Conservation (phyloP, 2,329 filamentous ascomycete genomes). For the Calonectria fujianensis region DNA sequence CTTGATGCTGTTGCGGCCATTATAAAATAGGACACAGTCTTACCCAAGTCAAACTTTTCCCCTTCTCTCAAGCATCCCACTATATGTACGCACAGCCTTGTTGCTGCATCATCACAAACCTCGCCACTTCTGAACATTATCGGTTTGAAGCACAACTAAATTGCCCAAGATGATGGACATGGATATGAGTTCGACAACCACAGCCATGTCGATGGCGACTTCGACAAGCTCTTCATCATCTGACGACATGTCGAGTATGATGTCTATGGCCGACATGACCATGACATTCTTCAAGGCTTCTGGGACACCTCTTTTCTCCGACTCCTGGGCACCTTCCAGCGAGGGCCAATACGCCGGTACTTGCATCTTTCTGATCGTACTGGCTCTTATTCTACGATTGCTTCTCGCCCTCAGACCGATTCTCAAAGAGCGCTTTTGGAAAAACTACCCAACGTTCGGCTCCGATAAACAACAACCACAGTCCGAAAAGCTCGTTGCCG, state of each 20-base stretch:
- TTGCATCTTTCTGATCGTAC: conserved; percentile 18
- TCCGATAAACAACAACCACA: neutral
- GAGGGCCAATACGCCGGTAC: conserved; percentile 15
- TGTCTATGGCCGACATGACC: conserved; percentile 14
- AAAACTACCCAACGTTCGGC: neutral
- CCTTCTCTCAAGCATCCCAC: no score
- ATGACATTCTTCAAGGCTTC: conserved; percentile 17
- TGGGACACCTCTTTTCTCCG: neutral
- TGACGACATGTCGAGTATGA: conserved; percentile 5
- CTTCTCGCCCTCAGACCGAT: conserved; percentile 17
- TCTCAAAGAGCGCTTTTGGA: conserved; percentile 14
- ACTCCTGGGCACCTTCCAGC: conserved; percentile 1
- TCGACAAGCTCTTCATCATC: neutral
- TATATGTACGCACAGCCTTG: neutral
- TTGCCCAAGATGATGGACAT: conserved; percentile 17
- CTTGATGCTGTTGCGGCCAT: no score
- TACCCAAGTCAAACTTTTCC: no score
- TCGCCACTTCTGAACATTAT: neutral
- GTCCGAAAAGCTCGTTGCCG: neutral
- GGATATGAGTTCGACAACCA: conserved; percentile 4
- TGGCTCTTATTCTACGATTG: neutral
- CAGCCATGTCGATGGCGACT: conserved; percentile 15
- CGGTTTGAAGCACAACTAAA: neutral
- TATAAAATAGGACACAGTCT: no score
- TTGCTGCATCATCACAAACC: neutral